Percentiles rank a stretch among this genome's conserved stretches.
These are phyloP conservation scores for Casuarina equisetifolia DNA, from an alignment of 306 rosid genomes.

Conservation along the genomic window DNA sequence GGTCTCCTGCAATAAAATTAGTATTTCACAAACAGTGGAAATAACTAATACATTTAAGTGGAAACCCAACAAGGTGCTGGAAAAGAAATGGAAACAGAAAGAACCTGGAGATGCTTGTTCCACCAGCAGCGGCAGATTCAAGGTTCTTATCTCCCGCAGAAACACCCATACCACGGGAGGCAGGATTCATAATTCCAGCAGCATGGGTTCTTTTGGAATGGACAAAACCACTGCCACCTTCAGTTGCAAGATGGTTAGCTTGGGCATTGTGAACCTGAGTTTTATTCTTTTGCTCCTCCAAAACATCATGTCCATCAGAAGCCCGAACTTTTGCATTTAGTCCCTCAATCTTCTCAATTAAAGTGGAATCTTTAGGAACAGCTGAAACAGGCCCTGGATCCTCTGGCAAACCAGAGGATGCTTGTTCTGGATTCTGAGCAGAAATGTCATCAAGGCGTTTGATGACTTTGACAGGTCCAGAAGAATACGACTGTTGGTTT, in stretches of 20 bases:
- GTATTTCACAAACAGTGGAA: constrained; percentile 23
- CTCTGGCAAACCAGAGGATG: constrained; percentile 45
- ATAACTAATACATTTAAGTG: constrained; percentile 30
- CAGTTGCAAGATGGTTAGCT: constrained; percentile 42
- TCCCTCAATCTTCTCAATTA: constrained; percentile 86
- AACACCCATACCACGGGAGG: constrained; percentile 38
- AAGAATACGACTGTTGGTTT: constrained; percentile 39
- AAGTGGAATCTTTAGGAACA: constrained; percentile 65
- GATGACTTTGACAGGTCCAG: constrained; percentile 39
- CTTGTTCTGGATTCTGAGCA: constrained; percentile 44
- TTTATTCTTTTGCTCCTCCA: constrained; percentile 54
- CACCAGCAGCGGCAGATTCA: constrained; percentile 37
- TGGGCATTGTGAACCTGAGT: constrained; percentile 39
- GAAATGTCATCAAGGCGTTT: constrained; percentile 46
- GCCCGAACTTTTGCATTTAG: constrained; percentile 88
- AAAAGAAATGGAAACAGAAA: neutral
- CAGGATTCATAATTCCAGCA: constrained; percentile 38
- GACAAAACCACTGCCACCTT: constrained; percentile 36
- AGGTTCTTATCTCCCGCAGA: constrained; percentile 47
- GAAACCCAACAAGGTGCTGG: constrained; percentile 31
- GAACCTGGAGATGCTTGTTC: constrained; percentile 63
- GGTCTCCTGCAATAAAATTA: constrained; percentile 62
- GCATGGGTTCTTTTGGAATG: constrained; percentile 34
- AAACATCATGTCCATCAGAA: constrained; percentile 50
- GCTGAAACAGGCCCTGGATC: constrained; percentile 34